These are phyloP conservation scores for Pterocarpus santalinus DNA, from an alignment of 306 rosid genomes.

Conservation along the genomic window DNA sequence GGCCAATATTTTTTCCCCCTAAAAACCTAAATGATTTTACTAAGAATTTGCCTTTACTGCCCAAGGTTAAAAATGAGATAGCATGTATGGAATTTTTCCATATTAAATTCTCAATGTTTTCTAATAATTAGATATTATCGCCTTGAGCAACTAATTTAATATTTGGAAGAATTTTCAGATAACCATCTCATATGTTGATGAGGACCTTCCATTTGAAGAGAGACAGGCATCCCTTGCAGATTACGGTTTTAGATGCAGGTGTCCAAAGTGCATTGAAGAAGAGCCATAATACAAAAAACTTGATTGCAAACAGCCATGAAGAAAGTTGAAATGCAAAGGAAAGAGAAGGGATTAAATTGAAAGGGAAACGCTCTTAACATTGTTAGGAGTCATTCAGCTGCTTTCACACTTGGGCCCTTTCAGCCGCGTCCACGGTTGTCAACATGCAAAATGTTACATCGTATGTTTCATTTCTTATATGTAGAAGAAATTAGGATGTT, in stretches of 20 bases:
- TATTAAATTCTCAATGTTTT: constrained; percentile 9
- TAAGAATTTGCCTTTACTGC: not conserved
- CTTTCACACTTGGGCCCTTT: constrained; percentile 10
- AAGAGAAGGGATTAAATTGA: constrained; percentile 19
- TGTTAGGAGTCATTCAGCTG: not conserved
- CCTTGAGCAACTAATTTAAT: constrained; percentile 39
- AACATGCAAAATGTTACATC: not conserved
- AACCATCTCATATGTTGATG: constrained; percentile 90
- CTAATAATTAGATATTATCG: not conserved
- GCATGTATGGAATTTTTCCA: constrained; percentile 18
- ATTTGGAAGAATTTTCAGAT: constrained; percentile 64
- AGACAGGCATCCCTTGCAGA: constrained; percentile 90
- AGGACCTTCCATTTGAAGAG: constrained; percentile 77
- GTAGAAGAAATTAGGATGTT: constrained; percentile 11
- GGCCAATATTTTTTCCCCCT: not conserved
- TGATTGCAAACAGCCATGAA: not conserved
- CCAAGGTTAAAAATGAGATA: constrained; percentile 18
- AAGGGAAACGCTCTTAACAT: not conserved
- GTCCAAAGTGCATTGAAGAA: constrained; percentile 74
- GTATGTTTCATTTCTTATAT: constrained; percentile 17
- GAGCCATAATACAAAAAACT: constrained; percentile 46
- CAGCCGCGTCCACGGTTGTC: not conserved
- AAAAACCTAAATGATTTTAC: not conserved
- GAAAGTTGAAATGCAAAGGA: constrained; percentile 27
- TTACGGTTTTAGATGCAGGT: constrained; percentile 81